Percentiles rank a stretch among this genome's conserved stretches.
These are phyloP conservation scores for Uronychia setigera DNA, from an alignment of 73 alveolate species.

Conservation along the genomic window DNA sequence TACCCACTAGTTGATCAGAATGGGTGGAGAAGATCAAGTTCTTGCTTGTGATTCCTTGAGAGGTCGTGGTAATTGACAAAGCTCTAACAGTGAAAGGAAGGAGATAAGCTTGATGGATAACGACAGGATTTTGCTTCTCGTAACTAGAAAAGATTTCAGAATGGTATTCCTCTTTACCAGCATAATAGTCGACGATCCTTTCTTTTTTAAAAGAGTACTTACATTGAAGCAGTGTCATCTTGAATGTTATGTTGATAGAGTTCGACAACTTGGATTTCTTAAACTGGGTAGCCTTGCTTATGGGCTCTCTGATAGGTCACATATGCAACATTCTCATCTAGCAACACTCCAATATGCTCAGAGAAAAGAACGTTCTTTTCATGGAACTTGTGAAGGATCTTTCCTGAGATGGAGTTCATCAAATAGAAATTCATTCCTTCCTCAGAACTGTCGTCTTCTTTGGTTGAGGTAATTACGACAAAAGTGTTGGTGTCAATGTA, in stretches of 20 bases:
- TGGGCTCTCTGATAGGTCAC: conserved; percentile 48
- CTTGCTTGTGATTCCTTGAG: conserved; percentile 67
- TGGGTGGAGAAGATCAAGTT: conserved; percentile 37
- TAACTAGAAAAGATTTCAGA: conserved; percentile 28
- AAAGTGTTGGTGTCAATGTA: conserved; percentile 58
- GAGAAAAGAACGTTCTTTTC: conserved; percentile 53
- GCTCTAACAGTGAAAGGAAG: conserved; percentile 49
- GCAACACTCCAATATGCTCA: conserved; percentile 40
- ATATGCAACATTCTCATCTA: conserved; percentile 42
- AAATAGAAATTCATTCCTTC: conserved; percentile 43
- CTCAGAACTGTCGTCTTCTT: background rate
- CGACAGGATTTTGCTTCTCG: conserved; percentile 37
- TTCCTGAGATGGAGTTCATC: conserved; percentile 63
- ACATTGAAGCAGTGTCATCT: conserved; percentile 39
- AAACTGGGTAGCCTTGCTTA: conserved; percentile 19
- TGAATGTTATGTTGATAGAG: conserved; percentile 31
- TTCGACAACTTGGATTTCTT: conserved; percentile 56
- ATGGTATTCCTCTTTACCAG: conserved; percentile 39
- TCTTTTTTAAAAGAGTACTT: conserved; percentile 2
- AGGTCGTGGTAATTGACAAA: conserved; percentile 50
- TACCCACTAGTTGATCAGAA: conserved; percentile 45
- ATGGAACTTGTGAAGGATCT: conserved; percentile 48
- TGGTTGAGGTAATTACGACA: conserved; percentile 47
- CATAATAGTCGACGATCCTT: conserved; percentile 24
- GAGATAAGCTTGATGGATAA: conserved; percentile 60